These are phyloP conservation scores for Hsuehochloa calcarea DNA, from an alignment of 176 grass and related monocot genomes.

Conservation along the genomic window DNA sequence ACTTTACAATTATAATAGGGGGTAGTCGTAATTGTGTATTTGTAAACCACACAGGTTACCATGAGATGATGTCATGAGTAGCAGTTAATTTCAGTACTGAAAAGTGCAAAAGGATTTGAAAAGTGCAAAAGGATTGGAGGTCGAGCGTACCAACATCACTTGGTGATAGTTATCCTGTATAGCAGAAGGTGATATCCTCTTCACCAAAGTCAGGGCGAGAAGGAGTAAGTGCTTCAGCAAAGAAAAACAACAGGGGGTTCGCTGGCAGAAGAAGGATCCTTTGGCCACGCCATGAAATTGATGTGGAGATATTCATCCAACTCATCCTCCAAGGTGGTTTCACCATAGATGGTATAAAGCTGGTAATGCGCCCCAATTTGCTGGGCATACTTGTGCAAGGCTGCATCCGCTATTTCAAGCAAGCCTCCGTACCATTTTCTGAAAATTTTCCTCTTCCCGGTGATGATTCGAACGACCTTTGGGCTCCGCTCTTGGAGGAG, in stretches of 20 bases:
- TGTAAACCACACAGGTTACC: too few species aligned
- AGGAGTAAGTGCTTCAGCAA: constrained; percentile 16
- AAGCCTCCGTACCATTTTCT: too few species aligned
- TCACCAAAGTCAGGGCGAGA: background rate
- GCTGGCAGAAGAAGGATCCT: background rate
- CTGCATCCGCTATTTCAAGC: constrained; percentile 9
- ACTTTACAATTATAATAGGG: too few species aligned
- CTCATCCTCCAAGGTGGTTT: background rate
- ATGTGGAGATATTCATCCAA: background rate
- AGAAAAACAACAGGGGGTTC: background rate
- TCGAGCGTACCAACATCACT: constrained; percentile 26
- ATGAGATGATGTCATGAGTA: too few species aligned
- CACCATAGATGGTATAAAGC: constrained; percentile 4
- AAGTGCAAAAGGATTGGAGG: background rate
- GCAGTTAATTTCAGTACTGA: too few species aligned
- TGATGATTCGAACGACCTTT: background rate
- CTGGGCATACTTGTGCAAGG: constrained; percentile 8
- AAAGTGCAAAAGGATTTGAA: background rate
- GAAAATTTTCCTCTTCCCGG: background rate
- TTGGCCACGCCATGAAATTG: constrained; percentile 29
- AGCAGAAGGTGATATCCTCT: constrained; percentile 25
- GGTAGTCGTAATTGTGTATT: too few species aligned
- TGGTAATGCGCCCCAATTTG: constrained; percentile 8
- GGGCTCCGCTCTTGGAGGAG: background rate
- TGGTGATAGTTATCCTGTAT: background rate